Percentiles rank a stretch among this genome's conserved stretches.
phyloP scores from a whole-genome alignment of 202 grass and related monocot genomes.

The Schoenoplectus tabernaemontani region DNA sequence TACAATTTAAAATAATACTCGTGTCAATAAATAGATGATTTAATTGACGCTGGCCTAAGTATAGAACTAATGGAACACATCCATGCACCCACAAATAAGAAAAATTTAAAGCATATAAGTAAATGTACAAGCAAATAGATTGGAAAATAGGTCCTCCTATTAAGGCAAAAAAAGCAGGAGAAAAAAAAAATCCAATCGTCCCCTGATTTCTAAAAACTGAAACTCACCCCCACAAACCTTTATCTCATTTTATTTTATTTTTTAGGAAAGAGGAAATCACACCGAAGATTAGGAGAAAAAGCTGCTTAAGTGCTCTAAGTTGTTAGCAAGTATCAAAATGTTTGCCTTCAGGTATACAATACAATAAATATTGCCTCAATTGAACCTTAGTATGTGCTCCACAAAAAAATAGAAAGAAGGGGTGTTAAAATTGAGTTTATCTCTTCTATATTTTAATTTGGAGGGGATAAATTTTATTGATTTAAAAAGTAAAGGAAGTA shows the following conservation, averaged over 20 bases:
- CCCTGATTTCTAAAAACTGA: background rate
- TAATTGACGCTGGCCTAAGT: background rate
- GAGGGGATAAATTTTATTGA: no score
- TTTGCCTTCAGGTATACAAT: no score
- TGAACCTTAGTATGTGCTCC: no score
- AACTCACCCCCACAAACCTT: background rate
- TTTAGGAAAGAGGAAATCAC: background rate
- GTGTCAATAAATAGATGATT: background rate
- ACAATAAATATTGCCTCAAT: no score
- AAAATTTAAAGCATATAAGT: no score
- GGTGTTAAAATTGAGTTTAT: no score
- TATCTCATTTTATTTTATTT: background rate
- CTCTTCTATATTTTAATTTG: no score
- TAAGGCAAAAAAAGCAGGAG: background rate
- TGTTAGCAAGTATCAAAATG: background rate
- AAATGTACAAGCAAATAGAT: background rate
- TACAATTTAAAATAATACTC: conserved; percentile 6
- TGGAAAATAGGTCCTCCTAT: background rate
- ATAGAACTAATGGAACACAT: background rate
- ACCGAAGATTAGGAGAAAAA: background rate
- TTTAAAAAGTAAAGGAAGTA: no score
- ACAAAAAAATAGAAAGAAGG: no score
- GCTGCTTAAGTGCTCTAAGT: background rate
- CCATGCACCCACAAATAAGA: background rate
- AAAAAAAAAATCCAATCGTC: background rate